phyloP scores from a whole-genome alignment of 1,284 basidiomycete genomes.

The Malassezia yamatoensis region DNA sequence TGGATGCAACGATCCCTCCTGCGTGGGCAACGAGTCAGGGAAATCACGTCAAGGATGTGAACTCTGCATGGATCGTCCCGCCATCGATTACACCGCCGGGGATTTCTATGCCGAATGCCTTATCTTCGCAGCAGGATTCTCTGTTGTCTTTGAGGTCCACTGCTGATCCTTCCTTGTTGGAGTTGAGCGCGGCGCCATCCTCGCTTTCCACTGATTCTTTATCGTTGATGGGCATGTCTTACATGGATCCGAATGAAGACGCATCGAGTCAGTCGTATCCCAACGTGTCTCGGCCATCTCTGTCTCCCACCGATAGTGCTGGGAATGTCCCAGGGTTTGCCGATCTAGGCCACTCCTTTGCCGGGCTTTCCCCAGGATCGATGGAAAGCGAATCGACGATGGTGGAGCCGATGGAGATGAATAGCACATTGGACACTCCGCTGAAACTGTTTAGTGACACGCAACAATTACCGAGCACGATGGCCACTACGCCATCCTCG shows the following conservation, averaged over 20 bases:
- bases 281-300: background rate
- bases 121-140: slow-evolving; percentile 2
- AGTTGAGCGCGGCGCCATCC: slow-evolving; percentile 4
- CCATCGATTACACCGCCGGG: background rate
- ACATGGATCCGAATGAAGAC: background rate
- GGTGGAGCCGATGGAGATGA: slow-evolving; percentile 7
- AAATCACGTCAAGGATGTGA: slow-evolving; percentile 7
- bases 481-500: slow-evolving; percentile 8
- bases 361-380: background rate
- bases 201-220: background rate
- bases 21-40: slow-evolving; percentile 1
- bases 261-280: background rate
- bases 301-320: background rate
- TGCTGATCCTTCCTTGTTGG: slow-evolving; percentile 14
- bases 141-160: slow-evolving; percentile 13
- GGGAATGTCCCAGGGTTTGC: background rate
- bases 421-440: slow-evolving; percentile 12
- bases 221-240: slow-evolving; percentile 5
- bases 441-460: slow-evolving; percentile 17
- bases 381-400: slow-evolving; percentile 1
- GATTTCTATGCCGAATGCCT: background rate
- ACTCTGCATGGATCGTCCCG: slow-evolving; percentile 9
- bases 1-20: slow-evolving; percentile 2
- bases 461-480: slow-evolving; percentile 1
- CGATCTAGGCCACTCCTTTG: background rate